Evolutionary conservation across 2,329 filamentous ascomycete genomes (phyloP), one percentile per base, ranked within the genome.

Genomic region (Passalora sequoiae): DNA sequence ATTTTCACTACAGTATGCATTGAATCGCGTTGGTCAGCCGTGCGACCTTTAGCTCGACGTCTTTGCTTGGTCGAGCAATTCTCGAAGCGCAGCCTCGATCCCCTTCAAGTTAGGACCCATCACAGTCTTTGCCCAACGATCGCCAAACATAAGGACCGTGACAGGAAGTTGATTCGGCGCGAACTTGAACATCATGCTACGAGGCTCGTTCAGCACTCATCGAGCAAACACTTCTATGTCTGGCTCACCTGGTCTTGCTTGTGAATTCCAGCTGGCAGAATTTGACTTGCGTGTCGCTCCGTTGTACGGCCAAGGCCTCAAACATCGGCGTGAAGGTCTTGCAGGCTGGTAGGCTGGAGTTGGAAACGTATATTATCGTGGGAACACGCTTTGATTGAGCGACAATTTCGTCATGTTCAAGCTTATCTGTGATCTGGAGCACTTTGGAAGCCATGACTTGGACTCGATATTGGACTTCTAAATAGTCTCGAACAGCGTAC

Each of bases 351-450:
- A 52, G 39, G 4, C 38, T 37, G 27, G 39, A 47, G 38, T 57
- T 57, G 7, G 69, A 74, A 2, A 77, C 72, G 55, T 75, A 78
- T 5, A 70, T 53, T 3, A 65, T 57, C 3, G 53, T 63, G 0
- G 60, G 61, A 2, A 54, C 50, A 2, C 40, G 38, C 13, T 47
- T 48, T 10, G 17, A 56, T 40, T 12, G 47, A 15, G 10, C 59
- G 7, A 54, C 50, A 17, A 52, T 40, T 6, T 47, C 29, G 25
- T 57, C 54, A 38, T 57, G 52, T 19, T 48, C 45, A 22, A 27
- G 32, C 31, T 39, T 39, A 38, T 44, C 31, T 12, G 21, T 33
- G 42, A 55, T 52, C 16, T 46, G 46, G 21, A 40, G 43, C n/a
- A 55, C 39, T 3, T 21, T 20, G 3, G 41, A 22, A 33, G 40